Evolutionary conservation across 2,329 filamentous ascomycete species (phyloP).

Genomic region (Chrysoporthe cubensis): DNA sequence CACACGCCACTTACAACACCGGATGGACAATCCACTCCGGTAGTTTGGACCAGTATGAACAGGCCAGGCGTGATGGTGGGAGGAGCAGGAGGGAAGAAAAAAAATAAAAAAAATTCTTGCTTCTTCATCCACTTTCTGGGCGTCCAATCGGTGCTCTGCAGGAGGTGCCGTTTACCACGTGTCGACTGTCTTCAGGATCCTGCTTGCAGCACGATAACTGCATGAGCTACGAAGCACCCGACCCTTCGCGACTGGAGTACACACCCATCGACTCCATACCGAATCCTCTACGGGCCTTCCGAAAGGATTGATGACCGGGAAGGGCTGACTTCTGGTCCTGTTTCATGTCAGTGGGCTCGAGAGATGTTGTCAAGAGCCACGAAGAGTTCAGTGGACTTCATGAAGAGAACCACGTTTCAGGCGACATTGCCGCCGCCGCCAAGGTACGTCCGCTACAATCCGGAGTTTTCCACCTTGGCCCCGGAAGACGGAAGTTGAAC

Average conservation of each 20-base stretch:
- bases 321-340: not conserved
- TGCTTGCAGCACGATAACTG: slow-evolving; percentile 5
- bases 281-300: not conserved
- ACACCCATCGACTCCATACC: not conserved
- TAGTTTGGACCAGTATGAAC: not conserved
- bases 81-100: not conserved
- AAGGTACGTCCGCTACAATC: not conserved
- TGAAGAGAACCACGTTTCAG: slow-evolving; percentile 2
- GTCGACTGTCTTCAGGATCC: slow-evolving; percentile 11
- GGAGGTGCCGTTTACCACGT: slow-evolving; percentile 4
- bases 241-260: not conserved
- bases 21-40: not conserved
- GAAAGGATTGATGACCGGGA: not conserved
- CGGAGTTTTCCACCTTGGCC: not conserved
- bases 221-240: not conserved
- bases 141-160: slow-evolving; percentile 7
- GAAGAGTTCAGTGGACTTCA: not conserved
- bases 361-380: not conserved
- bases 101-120: not conserved
- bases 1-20: not conserved
- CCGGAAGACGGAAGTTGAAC: not conserved
- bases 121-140: slow-evolving; percentile 13
- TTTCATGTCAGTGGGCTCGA: not conserved
- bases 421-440: not conserved
- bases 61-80: not conserved